Percentiles rank a stretch among this genome's conserved stretches.
These are phyloP conservation scores for Syncephalastrum sp. DNA, from an alignment of 371 early-diverging fungal species.

Conservation along the genomic window DNA sequence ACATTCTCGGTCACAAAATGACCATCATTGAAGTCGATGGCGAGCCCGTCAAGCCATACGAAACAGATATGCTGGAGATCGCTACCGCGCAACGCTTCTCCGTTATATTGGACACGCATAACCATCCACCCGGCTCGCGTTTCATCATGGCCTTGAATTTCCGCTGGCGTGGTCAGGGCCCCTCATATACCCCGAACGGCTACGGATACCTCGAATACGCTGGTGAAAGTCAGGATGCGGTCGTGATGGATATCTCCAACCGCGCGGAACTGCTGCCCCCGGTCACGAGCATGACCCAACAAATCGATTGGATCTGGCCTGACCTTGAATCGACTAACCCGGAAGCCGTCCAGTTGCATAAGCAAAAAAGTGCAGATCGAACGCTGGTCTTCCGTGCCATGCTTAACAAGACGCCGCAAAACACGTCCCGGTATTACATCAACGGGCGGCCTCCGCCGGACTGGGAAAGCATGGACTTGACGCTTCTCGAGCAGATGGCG, in stretches of 20 bases:
- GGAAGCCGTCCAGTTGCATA: neutral
- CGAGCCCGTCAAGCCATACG: slow-evolving; percentile 29
- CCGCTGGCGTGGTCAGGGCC: neutral
- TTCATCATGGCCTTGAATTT: slow-evolving; percentile 6
- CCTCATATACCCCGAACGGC: slow-evolving; percentile 3
- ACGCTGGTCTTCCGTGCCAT: slow-evolving; percentile 11
- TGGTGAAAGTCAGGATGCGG: neutral
- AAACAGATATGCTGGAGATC: slow-evolving; percentile 25
- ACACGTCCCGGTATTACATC: slow-evolving; percentile 27
- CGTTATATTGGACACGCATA: slow-evolving; percentile 24
- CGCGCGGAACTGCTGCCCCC: neutral
- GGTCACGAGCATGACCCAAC: neutral
- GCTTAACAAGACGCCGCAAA: slow-evolving; percentile 13
- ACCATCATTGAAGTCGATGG: slow-evolving; percentile 48
- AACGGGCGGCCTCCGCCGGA: slow-evolving; percentile 28
- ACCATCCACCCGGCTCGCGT: slow-evolving; percentile 7
- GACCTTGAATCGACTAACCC: slow-evolving; percentile 7
- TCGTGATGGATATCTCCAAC: neutral
- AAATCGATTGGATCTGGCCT: slow-evolving; percentile 14
- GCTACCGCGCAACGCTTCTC: slow-evolving; percentile 46
- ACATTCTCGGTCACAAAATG: slow-evolving; percentile 30
- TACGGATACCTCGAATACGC: slow-evolving; percentile 7
- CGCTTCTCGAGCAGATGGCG: slow-evolving; percentile 1
- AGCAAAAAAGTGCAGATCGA: slow-evolving; percentile 8
- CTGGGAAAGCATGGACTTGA: neutral